Evolutionary conservation across 2,329 filamentous ascomycete genomes (phyloP).

Genomic region (Neonectria magnoliae): DNA sequence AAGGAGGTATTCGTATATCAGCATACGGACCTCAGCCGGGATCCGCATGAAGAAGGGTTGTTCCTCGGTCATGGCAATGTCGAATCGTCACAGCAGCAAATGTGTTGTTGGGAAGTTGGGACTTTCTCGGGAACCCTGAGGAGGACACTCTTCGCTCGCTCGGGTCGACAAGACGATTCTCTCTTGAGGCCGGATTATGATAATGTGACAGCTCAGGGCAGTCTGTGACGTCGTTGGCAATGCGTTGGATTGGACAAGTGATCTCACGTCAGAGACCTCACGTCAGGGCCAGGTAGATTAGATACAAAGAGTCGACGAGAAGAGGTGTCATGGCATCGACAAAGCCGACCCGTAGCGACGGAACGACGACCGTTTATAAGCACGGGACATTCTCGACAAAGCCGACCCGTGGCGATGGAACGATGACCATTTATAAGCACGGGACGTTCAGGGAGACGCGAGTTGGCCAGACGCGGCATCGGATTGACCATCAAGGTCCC

Average conservation of each 20-base stretch:
- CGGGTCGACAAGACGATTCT: not conserved
- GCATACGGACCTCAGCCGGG: slow-evolving; percentile 54
- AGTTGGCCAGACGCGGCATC: slow-evolving; percentile 13
- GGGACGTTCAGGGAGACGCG: not conserved
- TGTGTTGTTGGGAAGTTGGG: not conserved
- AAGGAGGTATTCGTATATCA: slow-evolving; percentile 57
- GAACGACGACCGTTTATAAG: slow-evolving; percentile 35
- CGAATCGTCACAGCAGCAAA: not conserved
- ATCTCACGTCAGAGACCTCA: slow-evolving; percentile 36
- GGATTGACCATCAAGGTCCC: slow-evolving; percentile 41
- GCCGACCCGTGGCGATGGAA: not conserved
- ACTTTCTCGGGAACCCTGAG: not conserved
- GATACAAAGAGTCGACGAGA: slow-evolving; percentile 24
- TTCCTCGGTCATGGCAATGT: slow-evolving; percentile 32
- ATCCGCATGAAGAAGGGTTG: slow-evolving; percentile 45
- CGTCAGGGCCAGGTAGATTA: slow-evolving; percentile 14
- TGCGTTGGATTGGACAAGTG: not conserved
- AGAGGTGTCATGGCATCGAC: slow-evolving; percentile 14
- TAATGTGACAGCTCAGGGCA: slow-evolving; percentile 16
- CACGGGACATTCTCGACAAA: too few species aligned
- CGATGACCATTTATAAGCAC: slow-evolving; percentile 34
- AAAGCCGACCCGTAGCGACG: not conserved
- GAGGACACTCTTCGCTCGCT: not conserved
- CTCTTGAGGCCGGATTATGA: not conserved
- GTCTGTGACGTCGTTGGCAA: slow-evolving; percentile 9